Evolutionary conservation across 345 rosid genomes (phyloP).

Genomic region (Gossypium raimondii): DNA sequence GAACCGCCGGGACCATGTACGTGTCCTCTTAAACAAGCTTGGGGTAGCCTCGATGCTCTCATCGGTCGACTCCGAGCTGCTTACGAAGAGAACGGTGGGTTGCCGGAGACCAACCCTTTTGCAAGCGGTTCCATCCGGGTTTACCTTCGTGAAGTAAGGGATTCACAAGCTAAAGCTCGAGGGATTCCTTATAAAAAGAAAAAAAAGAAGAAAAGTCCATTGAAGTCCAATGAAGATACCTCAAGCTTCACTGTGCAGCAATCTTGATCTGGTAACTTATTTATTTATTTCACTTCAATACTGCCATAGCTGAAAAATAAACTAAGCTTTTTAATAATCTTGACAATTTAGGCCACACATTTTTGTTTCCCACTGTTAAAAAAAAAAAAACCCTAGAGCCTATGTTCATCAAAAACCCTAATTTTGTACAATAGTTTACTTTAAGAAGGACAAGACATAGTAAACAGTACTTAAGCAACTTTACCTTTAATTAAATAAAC

Average conservation of each 20-base stretch:
- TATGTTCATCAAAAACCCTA: not conserved
- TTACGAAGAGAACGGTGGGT: conserved; percentile 79
- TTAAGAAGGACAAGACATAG: conserved; percentile 14
- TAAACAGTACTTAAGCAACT: conserved; percentile 18
- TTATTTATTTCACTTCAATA: too few species aligned
- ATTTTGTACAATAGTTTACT: conserved; percentile 19
- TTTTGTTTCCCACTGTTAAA: too few species aligned
- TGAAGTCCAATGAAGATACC: conserved; percentile 31
- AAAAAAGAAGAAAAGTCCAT: conserved; percentile 53
- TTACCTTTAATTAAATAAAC: conserved; percentile 23
- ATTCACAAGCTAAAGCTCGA: conserved; percentile 77
- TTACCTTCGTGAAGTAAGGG: conserved; percentile 77
- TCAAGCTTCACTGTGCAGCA: conserved; percentile 42
- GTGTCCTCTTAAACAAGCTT: conserved; percentile 80
- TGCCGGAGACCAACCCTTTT: conserved; percentile 80
- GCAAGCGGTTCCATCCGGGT: conserved; percentile 66
- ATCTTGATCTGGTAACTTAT: conserved; percentile 11
- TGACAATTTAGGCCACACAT: too few species aligned
- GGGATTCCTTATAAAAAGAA: conserved; percentile 91
- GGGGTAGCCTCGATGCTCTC: conserved; percentile 94
- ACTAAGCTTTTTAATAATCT: too few species aligned
- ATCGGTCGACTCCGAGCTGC: conserved; percentile 89
- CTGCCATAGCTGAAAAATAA: too few species aligned
- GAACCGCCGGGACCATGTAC: conserved; percentile 81
- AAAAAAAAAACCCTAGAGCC: not conserved